phyloP scores from a whole-genome alignment of 805 yeast genomes.

The Candida namnaoensis region DNA sequence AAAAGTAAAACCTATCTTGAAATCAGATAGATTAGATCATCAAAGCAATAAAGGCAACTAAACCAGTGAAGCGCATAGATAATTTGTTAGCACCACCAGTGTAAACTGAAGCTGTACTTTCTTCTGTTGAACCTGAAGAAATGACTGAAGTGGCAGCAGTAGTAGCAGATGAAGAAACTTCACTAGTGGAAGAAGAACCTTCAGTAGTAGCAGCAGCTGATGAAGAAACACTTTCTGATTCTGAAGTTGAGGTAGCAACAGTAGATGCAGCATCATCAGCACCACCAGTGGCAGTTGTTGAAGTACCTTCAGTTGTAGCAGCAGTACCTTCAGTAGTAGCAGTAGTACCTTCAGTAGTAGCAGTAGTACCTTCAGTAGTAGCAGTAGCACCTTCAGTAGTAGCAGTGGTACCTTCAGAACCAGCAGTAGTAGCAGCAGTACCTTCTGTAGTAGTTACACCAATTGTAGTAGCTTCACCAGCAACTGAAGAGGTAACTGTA shows the following conservation, averaged over 20 bases:
- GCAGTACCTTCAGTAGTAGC: conserved; percentile 4
- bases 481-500: too few relatives aligned
- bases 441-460: conserved; percentile 3
- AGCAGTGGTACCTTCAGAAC: conserved; percentile 5
- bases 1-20: too few relatives aligned
- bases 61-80: too few relatives aligned
- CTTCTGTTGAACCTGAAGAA: background rate
- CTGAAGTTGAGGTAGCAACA: conserved; percentile 1
- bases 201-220: conserved; percentile 8
- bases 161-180: conserved; percentile 9
- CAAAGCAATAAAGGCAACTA: too few relatives aligned
- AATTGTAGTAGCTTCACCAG: too few relatives aligned
- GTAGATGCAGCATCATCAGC: too few relatives aligned
- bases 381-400: conserved; percentile 15
- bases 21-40: too few relatives aligned
- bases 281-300: conserved; percentile 3
- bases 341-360: background rate
- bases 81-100: too few relatives aligned
- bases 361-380: conserved; percentile 8
- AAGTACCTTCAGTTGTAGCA: background rate
- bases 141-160: conserved; percentile 1
- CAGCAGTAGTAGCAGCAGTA: background rate
- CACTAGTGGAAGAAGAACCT: conserved; percentile 2
- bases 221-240: background rate
- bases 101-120: too few relatives aligned